phyloP scores from a whole-genome alignment of 1,284 basidiomycete species.

The Trichosporon faecale region DNA sequence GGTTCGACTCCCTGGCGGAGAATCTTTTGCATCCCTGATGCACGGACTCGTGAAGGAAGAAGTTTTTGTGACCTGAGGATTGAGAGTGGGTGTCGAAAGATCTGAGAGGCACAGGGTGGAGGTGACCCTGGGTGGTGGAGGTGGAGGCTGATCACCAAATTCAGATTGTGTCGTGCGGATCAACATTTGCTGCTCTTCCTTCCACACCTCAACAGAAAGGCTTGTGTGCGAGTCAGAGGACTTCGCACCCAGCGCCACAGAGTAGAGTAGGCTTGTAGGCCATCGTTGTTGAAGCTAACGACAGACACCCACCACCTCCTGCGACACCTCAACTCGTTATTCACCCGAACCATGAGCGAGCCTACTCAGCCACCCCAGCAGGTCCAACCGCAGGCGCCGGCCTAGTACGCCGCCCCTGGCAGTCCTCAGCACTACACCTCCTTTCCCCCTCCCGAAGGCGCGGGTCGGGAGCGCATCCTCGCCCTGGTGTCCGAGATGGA shows the following conservation, averaged over 20 bases:
- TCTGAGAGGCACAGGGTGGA: background rate
- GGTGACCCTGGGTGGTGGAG: background rate
- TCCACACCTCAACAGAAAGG: background rate
- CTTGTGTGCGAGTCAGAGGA: too few species aligned
- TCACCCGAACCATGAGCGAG: background rate
- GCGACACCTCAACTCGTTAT: background rate
- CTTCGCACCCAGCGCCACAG: background rate
- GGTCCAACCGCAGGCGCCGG: background rate
- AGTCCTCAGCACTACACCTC: background rate
- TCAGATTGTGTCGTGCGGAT: background rate
- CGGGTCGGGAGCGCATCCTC: background rate
- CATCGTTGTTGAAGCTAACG: too few species aligned
- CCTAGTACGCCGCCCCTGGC: background rate
- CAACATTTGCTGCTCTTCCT: background rate
- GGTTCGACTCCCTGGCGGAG: conserved; percentile 4
- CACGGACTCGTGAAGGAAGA: background rate
- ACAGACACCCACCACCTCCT: too few species aligned
- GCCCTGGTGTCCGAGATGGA: background rate
- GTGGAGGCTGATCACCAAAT: background rate
- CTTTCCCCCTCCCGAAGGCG: background rate
- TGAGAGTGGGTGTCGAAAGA: background rate
- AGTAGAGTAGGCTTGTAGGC: background rate
- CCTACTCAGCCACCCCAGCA: too few species aligned
- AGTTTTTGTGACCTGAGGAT: background rate
- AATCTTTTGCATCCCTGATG: background rate